Base-by-base conservation (phyloP, 164 flowering plant genomes). In the Macadamia integrifolia region DNA sequence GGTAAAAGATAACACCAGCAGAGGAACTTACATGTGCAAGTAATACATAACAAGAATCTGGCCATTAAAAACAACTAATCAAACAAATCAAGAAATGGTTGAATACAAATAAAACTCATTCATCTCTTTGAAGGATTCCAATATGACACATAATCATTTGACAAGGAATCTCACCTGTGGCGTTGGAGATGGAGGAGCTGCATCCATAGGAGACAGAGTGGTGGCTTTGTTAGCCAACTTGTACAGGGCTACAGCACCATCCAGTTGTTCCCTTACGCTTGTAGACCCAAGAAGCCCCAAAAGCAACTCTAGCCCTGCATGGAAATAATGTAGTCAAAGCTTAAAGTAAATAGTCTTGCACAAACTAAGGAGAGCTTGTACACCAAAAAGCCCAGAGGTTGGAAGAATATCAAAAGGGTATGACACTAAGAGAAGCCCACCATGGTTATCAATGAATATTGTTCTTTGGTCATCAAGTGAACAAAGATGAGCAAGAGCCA, bases 401-500 rank as follows among this genome's bases (percentile, higher is more conserved):
- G 50, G 50, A 5, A 61, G 18, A n/a, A 57, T 11, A 44, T 17
- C 10, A 13, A 61, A 48, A 17, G 50, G 13, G 13, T 46, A 46
- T 11, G 2, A 44, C 1, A 52, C 55, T 59, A 59, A 52, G 23
- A 49, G 35, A 23, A 11, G 43, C 65, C 75, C 86, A 84, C 98
- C 99, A 83, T 85, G 81, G 74, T 81, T 82, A 65, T 92, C 97
- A 70, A 95, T 80, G 75, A 95, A 95, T 64, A 95, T 81, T 14
- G 82, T 80, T 73, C 89, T 87, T 71, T 80, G 90, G 74, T 95
- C 94, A 65, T 91, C 89, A 63, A 90, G 81, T 3, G 90, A 84
- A 78, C 98, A 89, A 75, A 95, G 96, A 80, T 90, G 99, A n/a
- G 99, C 96, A 79, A 95, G 94, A 73, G 99, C 89, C 73, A 95